phyloP scores from a whole-genome alignment of 192 early-diverging fungal genomes.

The Funneliformis mosseae region DNA sequence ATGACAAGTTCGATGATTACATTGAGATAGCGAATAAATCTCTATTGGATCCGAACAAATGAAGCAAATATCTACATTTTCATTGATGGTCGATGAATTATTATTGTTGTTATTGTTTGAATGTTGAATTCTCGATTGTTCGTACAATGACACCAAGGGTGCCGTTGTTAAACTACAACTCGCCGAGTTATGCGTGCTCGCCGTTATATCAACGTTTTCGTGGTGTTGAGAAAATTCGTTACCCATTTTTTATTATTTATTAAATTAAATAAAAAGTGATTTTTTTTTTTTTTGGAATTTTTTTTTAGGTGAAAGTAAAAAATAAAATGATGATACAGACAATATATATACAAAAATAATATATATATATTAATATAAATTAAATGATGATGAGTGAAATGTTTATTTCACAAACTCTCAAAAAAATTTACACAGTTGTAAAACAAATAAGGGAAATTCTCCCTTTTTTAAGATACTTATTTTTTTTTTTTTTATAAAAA shows the following conservation, averaged over 20 bases:
- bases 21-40: neutral
- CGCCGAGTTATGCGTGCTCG: neutral
- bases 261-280: neutral
- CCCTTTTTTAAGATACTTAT: neutral
- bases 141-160: neutral
- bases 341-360: neutral
- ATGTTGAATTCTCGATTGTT: neutral
- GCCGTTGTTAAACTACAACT: neutral
- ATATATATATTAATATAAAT: too few species aligned
- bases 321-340: neutral
- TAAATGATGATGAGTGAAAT: neutral
- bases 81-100: neutral
- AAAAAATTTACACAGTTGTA: neutral
- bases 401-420: neutral
- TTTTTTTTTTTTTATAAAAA: neutral
- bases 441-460: neutral
- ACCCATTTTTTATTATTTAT: neutral
- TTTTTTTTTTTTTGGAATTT: too few species aligned
- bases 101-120: neutral
- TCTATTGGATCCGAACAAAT: neutral
- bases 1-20: slow-evolving; percentile 16
- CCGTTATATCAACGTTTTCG: neutral
- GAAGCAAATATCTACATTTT: neutral
- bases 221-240: neutral
- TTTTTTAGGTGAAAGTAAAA: neutral